A percentile compares a stretch with the other conserved stretches of the same genome.
These are phyloP conservation scores for Tetrastigma voinierianum DNA, from an alignment of 164 flowering plant genomes.

Conservation along the genomic window DNA sequence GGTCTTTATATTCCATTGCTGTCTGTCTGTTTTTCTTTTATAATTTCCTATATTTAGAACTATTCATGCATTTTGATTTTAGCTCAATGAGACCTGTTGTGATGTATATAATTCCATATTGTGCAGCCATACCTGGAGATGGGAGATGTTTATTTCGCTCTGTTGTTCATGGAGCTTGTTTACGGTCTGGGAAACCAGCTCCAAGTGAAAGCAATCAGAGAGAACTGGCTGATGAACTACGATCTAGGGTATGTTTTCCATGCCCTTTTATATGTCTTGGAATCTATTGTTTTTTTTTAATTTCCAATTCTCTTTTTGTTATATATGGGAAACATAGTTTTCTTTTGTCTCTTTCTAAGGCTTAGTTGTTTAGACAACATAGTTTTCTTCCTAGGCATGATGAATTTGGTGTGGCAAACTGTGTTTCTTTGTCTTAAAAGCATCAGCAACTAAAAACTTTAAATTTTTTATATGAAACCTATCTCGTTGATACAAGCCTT, in stretches of 20 bases:
- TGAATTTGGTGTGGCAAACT: too few relatives aligned
- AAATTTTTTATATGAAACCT: background rate
- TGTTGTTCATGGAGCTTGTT: conserved; percentile 89
- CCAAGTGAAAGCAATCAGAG: conserved; percentile 66
- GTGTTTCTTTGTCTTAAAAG: too few relatives aligned
- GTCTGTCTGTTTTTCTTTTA: background rate
- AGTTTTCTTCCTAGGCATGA: background rate
- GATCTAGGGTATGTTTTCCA: conserved; percentile 52
- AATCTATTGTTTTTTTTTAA: background rate
- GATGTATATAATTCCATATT: conserved; percentile 12
- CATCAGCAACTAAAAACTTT: too few relatives aligned
- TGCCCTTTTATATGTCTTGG: background rate
- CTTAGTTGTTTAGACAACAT: background rate
- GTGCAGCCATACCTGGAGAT: conserved; percentile 94
- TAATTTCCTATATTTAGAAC: background rate
- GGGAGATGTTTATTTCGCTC: conserved; percentile 96
- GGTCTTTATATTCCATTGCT: background rate
- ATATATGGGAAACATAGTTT: background rate
- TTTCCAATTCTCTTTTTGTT: background rate
- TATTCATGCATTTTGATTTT: background rate
- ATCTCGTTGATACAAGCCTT: background rate
- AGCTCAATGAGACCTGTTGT: background rate
- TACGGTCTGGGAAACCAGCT: conserved; percentile 71
- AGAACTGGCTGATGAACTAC: conserved; percentile 83
- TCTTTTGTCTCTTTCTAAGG: background rate